These are phyloP conservation scores for Diospyros lotus DNA, from an alignment of 148 eudicot genomes.

Conservation along the genomic window DNA sequence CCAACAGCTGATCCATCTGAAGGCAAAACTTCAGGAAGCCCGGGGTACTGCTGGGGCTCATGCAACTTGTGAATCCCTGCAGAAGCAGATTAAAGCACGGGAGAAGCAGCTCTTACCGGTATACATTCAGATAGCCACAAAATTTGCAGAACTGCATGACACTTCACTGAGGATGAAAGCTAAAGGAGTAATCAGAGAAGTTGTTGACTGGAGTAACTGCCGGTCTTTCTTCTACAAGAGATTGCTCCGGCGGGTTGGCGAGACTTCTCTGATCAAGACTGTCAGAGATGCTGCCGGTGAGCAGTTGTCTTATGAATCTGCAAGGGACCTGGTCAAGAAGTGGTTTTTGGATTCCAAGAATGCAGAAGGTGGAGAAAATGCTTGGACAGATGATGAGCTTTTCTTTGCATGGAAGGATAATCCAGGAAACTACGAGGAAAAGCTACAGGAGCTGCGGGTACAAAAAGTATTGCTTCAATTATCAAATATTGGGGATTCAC, in stretches of 20 bases:
- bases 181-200: slow-evolving; percentile 74
- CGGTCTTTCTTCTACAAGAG: slow-evolving; percentile 74
- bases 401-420: slow-evolving; percentile 74
- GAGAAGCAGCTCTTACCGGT: slow-evolving; percentile 85
- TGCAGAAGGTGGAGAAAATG: slow-evolving; percentile 29
- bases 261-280: slow-evolving; percentile 62
- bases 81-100: slow-evolving; percentile 65
- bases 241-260: slow-evolving; percentile 63
- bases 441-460: slow-evolving; percentile 60
- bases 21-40: slow-evolving; percentile 59
- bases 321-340: slow-evolving; percentile 59
- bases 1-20: slow-evolving; percentile 54
- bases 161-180: slow-evolving; percentile 92
- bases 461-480: slow-evolving; percentile 67
- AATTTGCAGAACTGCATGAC: slow-evolving; percentile 93
- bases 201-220: slow-evolving; percentile 71
- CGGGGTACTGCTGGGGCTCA: slow-evolving; percentile 25
- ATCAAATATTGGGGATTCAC: slow-evolving; percentile 55
- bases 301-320: slow-evolving; percentile 52
- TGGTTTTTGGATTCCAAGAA: slow-evolving; percentile 67
- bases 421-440: slow-evolving; percentile 53
- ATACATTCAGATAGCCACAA: slow-evolving; percentile 94
- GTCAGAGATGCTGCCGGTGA: slow-evolving; percentile 80
- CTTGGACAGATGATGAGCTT: slow-evolving; percentile 70
- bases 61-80: slow-evolving; percentile 36